A percentile compares a stretch with the other conserved stretches of the same genome.
phyloP scores from a whole-genome alignment of 768 basidiomycete genomes.

The Russula sp. region DNA sequence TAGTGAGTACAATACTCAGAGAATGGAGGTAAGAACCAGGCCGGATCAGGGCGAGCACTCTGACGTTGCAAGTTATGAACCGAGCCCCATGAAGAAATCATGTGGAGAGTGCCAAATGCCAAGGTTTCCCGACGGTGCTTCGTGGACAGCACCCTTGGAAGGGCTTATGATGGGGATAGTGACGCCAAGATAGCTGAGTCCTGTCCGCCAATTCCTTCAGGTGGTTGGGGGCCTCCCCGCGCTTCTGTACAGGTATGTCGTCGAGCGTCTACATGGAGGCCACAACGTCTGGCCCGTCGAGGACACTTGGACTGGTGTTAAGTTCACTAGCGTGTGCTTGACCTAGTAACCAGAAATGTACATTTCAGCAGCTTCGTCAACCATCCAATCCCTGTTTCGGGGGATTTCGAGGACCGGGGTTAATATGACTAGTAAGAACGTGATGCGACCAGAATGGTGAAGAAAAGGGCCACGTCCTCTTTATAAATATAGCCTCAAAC shows the following conservation, averaged over 20 bases:
- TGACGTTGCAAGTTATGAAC: conserved; percentile 39
- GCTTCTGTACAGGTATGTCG: conserved; percentile 10
- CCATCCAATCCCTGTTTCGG: not conserved
- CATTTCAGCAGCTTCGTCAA: conserved; percentile 27
- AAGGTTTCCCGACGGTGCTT: conserved; percentile 64
- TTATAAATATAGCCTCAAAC: not conserved
- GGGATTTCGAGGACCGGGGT: not conserved
- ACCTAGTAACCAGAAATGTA: conserved; percentile 51
- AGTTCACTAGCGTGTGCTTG: conserved; percentile 26
- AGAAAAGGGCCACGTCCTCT: not conserved
- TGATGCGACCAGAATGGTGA: not conserved
- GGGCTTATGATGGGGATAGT: conserved; percentile 32
- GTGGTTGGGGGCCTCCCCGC: conserved; percentile 35
- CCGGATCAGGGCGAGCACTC: not conserved
- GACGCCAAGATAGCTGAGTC: conserved; percentile 73
- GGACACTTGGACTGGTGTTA: conserved; percentile 32
- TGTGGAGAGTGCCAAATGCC: conserved; percentile 58
- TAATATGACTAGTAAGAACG: not conserved
- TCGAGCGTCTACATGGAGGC: conserved; percentile 2
- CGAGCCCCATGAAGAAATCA: conserved; percentile 76
- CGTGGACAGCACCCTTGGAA: conserved; percentile 51
- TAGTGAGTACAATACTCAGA: conserved; percentile 47
- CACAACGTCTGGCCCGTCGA: conserved; percentile 14
- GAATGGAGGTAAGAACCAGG: not conserved
- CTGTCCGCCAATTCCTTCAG: conserved; percentile 37